These are phyloP conservation scores for Alectoria sarmentosa DNA, from an alignment of 495 filamentous ascomycete genomes.

Conservation along the genomic window DNA sequence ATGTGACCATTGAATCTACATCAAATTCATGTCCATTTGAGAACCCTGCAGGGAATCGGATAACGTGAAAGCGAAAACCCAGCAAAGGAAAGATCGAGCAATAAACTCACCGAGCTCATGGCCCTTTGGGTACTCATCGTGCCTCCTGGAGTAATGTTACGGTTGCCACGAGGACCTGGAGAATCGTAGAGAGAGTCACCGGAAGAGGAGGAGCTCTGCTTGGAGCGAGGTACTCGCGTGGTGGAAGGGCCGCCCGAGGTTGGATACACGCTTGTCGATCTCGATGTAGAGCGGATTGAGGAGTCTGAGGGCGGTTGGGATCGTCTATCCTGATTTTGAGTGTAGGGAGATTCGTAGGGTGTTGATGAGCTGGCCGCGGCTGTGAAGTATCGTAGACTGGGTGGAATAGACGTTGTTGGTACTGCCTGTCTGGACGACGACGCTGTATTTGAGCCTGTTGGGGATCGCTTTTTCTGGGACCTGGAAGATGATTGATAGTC, in stretches of 20 bases:
- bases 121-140: constrained; percentile 23
- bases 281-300: constrained; percentile 14
- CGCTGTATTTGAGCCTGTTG: constrained; percentile 8
- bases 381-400: constrained; percentile 18
- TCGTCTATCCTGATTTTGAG: constrained; percentile 15
- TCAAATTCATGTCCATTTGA: neutral
- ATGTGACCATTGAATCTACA: too few relatives aligned
- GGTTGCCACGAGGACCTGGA: constrained; percentile 12
- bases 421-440: constrained; percentile 8
- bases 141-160: constrained; percentile 12
- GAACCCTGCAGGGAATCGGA: neutral
- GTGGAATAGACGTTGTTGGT: constrained; percentile 7
- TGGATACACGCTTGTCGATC: constrained; percentile 9
- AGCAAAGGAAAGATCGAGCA: constrained; percentile 11
- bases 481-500: constrained; percentile 18
- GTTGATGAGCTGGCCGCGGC: constrained; percentile 12
- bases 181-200: constrained; percentile 22
- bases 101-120: constrained; percentile 25
- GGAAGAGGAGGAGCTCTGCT: constrained; percentile 11
- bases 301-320: neutral
- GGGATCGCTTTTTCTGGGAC: constrained; percentile 13
- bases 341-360: constrained; percentile 26
- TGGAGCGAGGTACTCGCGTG: neutral
- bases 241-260: neutral
- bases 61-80: neutral